These are phyloP conservation scores for Flueggea neowawraea DNA, from an alignment of 441 rosid species.

Conservation along the genomic window DNA sequence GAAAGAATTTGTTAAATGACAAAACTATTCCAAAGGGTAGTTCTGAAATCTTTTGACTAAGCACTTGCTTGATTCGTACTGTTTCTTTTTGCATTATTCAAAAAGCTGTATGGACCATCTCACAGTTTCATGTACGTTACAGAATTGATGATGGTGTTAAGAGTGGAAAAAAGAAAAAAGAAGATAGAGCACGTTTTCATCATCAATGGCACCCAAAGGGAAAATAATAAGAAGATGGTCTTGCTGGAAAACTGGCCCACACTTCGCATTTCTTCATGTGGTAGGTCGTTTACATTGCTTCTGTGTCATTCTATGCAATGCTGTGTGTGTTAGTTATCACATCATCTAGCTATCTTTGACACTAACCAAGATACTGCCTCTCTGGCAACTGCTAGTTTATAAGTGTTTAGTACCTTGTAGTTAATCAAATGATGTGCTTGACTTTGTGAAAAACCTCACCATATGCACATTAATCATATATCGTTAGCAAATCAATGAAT, in stretches of 20 bases:
- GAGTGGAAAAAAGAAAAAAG: neutral
- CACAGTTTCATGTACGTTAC: neutral
- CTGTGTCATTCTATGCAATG: conserved; percentile 1
- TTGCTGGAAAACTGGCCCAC: conserved; percentile 39
- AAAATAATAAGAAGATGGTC: conserved; percentile 14
- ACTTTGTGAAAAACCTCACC: too few relatives aligned
- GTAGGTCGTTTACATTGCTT: conserved; percentile 1
- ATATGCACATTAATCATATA: too few relatives aligned
- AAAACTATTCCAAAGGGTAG: neutral
- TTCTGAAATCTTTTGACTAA: conserved; percentile 19
- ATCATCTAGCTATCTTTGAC: too few relatives aligned
- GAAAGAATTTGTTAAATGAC: neutral
- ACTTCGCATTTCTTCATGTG: conserved; percentile 11
- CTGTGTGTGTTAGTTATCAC: neutral
- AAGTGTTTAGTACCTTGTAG: too few relatives aligned
- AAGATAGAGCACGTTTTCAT: conserved; percentile 17
- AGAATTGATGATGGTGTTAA: conserved; percentile 15
- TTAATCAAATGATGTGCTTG: too few relatives aligned
- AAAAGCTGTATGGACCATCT: conserved; percentile 3
- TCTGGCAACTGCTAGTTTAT: too few relatives aligned
- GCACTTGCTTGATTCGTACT: neutral
- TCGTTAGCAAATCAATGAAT: too few relatives aligned
- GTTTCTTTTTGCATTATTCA: conserved; percentile 7
- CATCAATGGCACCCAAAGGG: conserved; percentile 27
- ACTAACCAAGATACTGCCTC: too few relatives aligned